Base-by-base conservation (phyloP, 805 yeast species). In the Candida sphagnicola region DNA sequence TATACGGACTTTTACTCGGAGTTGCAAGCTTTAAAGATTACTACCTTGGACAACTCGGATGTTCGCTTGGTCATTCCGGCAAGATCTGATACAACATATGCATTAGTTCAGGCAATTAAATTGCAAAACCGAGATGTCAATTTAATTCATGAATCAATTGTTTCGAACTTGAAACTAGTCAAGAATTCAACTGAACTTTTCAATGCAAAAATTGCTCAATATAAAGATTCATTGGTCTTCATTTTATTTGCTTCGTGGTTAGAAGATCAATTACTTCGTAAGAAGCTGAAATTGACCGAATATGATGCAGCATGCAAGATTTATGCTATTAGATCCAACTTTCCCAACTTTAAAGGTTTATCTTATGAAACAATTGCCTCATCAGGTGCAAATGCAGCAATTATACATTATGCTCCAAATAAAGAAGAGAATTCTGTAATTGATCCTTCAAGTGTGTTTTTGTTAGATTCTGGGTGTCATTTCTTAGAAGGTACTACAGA, bases 401-500 rank as follows among this genome's bases (percentile, higher is more conserved):
- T 85, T 6, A 81, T 84, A 39, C 95, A 85, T 53, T 85, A 85
- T 53, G 72, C 82, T 0, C 95, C 95, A 21, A 72, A 81, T 1
- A 63, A 64, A 21, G 81, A 74, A 10, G 69, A 75, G 14, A 74
- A 77, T 38, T 66, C 83, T 1, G 58, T 73, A 41, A 77, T 93
- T 42, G 82, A 85, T 51, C 80, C 83, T 6, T 60, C 74, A 15
- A 75, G 82, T 41, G 75, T 89, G 2, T 89, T 83, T 49, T 67
- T 93, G 45, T 69, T 86, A 43, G 99, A 93, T 59, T 78, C 95
- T 2, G 99, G 99, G 3, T 86, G 93, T 0, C 99, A 93, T 52
- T 91, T 77, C 54, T 58, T 83, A 16, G 96, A 90, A 53, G 99
- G 99, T 8, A 93, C 99, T 0, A 93, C 99, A 0, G 99, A 93